A percentile compares a stretch with the other conserved stretches of the same genome.
Conservation (phyloP, 2,329 filamentous ascomycete genomes). For the Trichophyton simii region DNA sequence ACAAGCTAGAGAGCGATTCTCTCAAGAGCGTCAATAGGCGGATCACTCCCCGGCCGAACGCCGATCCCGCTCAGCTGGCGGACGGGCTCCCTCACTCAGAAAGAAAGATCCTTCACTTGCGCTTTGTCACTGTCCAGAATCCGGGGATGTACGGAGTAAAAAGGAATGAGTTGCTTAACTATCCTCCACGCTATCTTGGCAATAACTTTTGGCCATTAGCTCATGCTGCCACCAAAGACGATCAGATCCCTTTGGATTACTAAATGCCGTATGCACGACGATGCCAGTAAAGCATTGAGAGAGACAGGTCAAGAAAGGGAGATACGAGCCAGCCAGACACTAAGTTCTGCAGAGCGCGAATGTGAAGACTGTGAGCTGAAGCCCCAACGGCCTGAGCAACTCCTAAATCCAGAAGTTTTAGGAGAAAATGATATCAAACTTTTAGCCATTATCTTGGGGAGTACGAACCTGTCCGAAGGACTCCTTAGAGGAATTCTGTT, state of each 20-base stretch:
- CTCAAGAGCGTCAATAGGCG: too few species aligned
- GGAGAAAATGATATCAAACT: neutral
- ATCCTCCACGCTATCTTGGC: neutral
- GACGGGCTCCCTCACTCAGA: too few species aligned
- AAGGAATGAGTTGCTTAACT: neutral
- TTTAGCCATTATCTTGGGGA: neutral
- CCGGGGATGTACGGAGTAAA: too few species aligned
- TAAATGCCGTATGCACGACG: too few species aligned
- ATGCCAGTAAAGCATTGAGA: neutral
- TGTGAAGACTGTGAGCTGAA: neutral
- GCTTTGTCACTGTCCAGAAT: too few species aligned
- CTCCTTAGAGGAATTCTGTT: neutral
- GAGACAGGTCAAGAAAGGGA: neutral
- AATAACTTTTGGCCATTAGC: neutral
- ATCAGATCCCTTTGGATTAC: neutral
- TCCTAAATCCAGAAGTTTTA: neutral
- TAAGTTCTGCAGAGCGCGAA: neutral
- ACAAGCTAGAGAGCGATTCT: too few species aligned
- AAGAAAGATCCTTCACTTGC: too few species aligned
- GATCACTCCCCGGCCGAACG: too few species aligned
- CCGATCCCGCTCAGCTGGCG: too few species aligned
- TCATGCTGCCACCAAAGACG: neutral
- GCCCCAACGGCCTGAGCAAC: neutral
- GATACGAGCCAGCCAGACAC: neutral
- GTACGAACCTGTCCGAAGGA: neutral